Evolutionary conservation across 805 yeast species (phyloP), one percentile per base, ranked within the genome.

Genomic region (Ogataea haglerorum): DNA sequence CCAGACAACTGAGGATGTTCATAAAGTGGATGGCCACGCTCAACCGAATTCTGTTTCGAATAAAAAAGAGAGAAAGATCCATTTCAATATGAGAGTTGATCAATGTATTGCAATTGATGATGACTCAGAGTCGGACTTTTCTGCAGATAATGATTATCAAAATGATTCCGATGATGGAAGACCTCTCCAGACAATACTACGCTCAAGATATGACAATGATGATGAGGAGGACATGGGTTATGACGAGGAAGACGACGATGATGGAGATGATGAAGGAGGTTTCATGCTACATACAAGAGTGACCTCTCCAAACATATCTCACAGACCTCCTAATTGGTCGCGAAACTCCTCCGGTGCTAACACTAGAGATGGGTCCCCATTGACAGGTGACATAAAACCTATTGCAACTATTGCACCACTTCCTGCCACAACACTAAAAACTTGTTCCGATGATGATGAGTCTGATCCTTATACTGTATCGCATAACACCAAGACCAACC

Each of bases 81-180:
- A 90, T 63, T 93, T 93, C 66, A 93, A 84, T 60, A 95, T 88
- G 58, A 79, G 89, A 39, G 99, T 93, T 23, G 90, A 88, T 60
- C 99, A 93, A 63, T 93, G 99, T 63, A 80, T 86, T 47, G 90
- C 95, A 0, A 59, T 90, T 9, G 79, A 74, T 42, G 57, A 57
- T 10, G 56, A 45, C 33, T 49, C 55, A 21, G 30, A 31, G 10
- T 43, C 57, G 1, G 66, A 63, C 14, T 57, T 62, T 25, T 48
- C 48, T 15, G 43, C 47, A 5, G 57, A 51, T 17, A 40, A 45
- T 28, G 55, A 47, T 21, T 45, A 38, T 23, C 54, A 52, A n/a
- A 49, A 52, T 32, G 46, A 41, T 7, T 49, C 57, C 5, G 57
- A 56, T 26, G 58, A 58, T 29, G 57, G 47, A 34, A 64, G 54